Conservation (phyloP, 2,329 filamentous ascomycete species). For the Cercospora nicotianae region DNA sequence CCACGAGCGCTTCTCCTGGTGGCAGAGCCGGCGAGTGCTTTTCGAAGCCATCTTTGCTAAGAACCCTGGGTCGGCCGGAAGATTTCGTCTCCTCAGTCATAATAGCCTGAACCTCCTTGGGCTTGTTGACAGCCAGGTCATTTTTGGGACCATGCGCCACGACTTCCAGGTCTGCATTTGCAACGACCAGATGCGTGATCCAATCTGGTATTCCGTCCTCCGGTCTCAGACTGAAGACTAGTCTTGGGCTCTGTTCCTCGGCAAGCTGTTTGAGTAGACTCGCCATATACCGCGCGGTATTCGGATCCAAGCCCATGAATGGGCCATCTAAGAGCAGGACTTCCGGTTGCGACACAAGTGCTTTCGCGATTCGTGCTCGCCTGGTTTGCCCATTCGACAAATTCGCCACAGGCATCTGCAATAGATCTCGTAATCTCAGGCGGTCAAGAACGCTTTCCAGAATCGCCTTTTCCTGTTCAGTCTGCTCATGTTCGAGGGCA, state of each 20-base stretch:
- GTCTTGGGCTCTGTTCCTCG: constrained; percentile 63
- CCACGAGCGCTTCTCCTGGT: constrained; percentile 69
- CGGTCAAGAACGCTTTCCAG: constrained; percentile 67
- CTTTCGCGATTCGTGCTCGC: constrained; percentile 82
- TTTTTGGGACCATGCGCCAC: constrained; percentile 65
- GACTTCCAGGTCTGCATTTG: constrained; percentile 67
- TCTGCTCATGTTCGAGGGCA: constrained; percentile 57
- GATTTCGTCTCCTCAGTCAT: not conserved
- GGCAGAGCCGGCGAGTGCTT: constrained; percentile 27
- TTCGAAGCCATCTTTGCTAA: constrained; percentile 37
- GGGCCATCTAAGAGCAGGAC: constrained; percentile 87
- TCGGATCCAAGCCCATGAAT: constrained; percentile 93
- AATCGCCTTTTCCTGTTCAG: constrained; percentile 46
- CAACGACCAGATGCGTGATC: constrained; percentile 79
- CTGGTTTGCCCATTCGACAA: constrained; percentile 92
- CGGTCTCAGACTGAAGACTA: constrained; percentile 76
- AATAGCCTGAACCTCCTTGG: not conserved
- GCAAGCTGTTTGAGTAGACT: constrained; percentile 69
- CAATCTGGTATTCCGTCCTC: constrained; percentile 87
- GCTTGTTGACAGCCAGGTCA: constrained; percentile 28
- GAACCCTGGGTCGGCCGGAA: not conserved
- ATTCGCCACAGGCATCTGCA: constrained; percentile 82
- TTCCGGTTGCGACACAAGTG: constrained; percentile 74
- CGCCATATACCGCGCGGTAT: constrained; percentile 71
- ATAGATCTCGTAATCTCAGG: constrained; percentile 65